These are phyloP conservation scores for Colletotrichum orchidophilum DNA, from an alignment of 2,329 filamentous ascomycete genomes.

Conservation along the genomic window DNA sequence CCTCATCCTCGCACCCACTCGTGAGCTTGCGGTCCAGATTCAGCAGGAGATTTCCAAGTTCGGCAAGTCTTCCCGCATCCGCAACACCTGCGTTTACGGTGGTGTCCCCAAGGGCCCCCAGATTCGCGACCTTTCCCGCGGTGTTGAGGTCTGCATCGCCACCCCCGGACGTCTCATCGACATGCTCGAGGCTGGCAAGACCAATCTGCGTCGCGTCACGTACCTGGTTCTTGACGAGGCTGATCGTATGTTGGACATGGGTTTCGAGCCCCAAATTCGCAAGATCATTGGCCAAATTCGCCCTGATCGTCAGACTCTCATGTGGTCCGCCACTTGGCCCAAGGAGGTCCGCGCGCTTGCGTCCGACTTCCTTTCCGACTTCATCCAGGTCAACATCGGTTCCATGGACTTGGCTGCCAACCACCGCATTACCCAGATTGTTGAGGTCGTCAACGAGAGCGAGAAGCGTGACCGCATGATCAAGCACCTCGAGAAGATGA, in stretches of 20 bases:
- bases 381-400: conserved; percentile 98
- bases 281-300: conserved; percentile 99
- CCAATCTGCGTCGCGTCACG: conserved; percentile 96
- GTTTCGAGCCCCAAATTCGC: conserved; percentile 99
- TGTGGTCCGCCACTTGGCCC: conserved; percentile 99
- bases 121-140: conserved; percentile 92
- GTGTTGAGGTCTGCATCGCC: conserved; percentile 98
- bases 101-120: conserved; percentile 98
- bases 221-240: conserved; percentile 99
- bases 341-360: conserved; percentile 97
- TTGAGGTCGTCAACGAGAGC: conserved; percentile 94
- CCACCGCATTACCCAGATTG: conserved; percentile 96
- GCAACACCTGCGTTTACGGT: conserved; percentile 98
- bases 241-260: conserved; percentile 99
- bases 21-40: conserved; percentile 98
- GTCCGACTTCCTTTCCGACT: conserved; percentile 90
- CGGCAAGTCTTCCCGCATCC: conserved; percentile 95
- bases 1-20: conserved; percentile 92
- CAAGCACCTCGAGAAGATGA: conserved; percentile 96
- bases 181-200: conserved; percentile 98
- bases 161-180: conserved; percentile 98
- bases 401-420: conserved; percentile 97
- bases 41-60: conserved; percentile 99
- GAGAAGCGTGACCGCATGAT: conserved; percentile 99
- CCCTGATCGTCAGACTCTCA: conserved; percentile 97